Percentiles rank a stretch among this genome's conserved stretches.
These are phyloP conservation scores for Metschnikowia borealis DNA, from an alignment of 805 yeast species.

Conservation along the genomic window DNA sequence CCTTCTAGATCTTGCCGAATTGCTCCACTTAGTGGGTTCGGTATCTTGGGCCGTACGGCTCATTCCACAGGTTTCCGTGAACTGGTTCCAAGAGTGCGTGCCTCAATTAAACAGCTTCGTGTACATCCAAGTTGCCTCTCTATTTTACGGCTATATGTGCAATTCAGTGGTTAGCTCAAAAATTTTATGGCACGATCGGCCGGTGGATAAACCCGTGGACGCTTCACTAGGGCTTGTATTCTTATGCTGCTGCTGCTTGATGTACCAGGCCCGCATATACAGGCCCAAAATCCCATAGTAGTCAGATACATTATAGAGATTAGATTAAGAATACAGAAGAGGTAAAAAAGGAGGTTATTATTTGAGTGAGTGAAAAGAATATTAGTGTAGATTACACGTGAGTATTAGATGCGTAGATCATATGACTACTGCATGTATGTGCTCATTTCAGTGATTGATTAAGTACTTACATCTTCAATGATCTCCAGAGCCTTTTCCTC, in stretches of 20 bases:
- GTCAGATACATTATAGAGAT: too few species aligned
- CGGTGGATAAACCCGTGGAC: constrained; percentile 9
- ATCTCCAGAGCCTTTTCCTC: constrained; percentile 8
- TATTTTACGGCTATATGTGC: background rate
- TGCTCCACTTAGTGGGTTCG: constrained; percentile 10
- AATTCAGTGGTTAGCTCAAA: background rate
- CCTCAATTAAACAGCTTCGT: constrained; percentile 4
- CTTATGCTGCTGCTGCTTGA: constrained; percentile 1
- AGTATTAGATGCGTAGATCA: too few species aligned
- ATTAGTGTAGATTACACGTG: too few species aligned
- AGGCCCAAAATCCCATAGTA: background rate
- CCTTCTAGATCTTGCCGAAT: constrained; percentile 14
- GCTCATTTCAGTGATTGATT: background rate
- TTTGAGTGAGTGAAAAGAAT: too few species aligned
- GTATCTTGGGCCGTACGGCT: constrained; percentile 11
- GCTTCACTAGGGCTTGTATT: constrained; percentile 3
- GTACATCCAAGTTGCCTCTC: background rate
- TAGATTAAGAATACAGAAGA: too few species aligned
- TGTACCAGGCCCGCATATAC: constrained; percentile 9
- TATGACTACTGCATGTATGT: background rate
- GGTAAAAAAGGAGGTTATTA: too few species aligned
- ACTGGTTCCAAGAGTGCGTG: constrained; percentile 14
- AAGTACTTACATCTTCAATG: background rate
- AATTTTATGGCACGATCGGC: constrained; percentile 7
- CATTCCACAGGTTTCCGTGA: constrained; percentile 14